Conservation (phyloP, 306 rosid species). For the Medicago ruthenica region DNA sequence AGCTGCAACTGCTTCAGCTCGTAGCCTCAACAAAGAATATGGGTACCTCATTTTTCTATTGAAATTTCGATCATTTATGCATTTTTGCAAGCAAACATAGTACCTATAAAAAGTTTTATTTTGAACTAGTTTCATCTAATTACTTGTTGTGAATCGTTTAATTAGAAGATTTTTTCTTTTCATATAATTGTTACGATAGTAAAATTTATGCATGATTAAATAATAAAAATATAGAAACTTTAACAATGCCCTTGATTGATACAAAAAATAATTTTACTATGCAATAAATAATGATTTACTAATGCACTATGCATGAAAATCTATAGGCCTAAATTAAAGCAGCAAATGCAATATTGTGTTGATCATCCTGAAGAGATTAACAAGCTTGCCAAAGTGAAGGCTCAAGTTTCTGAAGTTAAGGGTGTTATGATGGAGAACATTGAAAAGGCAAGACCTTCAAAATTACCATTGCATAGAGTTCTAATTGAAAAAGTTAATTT, state of each 20-base stretch:
- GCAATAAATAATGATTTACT: neutral
- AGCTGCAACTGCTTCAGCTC: conserved; percentile 76
- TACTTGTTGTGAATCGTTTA: neutral
- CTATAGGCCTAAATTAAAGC: conserved; percentile 80
- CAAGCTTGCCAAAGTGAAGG: conserved; percentile 97
- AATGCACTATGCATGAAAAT: conserved; percentile 5
- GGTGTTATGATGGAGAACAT: conserved; percentile 99
- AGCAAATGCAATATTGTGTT: conserved; percentile 90
- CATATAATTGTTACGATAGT: neutral
- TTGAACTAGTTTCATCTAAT: neutral
- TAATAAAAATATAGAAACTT: neutral
- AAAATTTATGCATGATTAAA: neutral
- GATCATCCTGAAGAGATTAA: conserved; percentile 97
- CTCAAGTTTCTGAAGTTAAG: conserved; percentile 97
- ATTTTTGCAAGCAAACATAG: neutral
- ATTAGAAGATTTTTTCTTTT: neutral
- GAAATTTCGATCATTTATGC: neutral
- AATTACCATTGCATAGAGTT: neutral
- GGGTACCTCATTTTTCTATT: conserved; percentile 60
- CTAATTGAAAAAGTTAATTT: neutral
- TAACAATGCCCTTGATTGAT: neutral
- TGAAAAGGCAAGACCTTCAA: conserved; percentile 65
- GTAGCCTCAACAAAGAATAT: conserved; percentile 75
- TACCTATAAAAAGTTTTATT: no score
- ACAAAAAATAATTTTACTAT: neutral